Percentiles rank a stretch among this genome's conserved stretches.
phyloP scores from a whole-genome alignment of 495 filamentous ascomycete species.

The Viridothelium virens region DNA sequence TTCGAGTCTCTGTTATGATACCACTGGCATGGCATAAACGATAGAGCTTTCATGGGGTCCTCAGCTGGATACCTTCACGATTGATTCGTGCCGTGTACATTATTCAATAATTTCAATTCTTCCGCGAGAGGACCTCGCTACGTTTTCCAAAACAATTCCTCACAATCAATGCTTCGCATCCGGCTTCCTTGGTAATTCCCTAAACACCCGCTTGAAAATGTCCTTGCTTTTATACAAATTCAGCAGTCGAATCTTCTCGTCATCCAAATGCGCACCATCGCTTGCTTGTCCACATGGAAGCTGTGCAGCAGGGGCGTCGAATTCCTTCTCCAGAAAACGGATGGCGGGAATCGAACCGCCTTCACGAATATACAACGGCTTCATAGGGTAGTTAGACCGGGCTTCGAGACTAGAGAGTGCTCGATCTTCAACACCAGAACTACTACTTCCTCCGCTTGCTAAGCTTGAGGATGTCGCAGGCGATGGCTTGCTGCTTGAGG shows the following conservation, averaged over 20 bases:
- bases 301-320: slow-evolving; percentile 84
- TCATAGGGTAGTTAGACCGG: slow-evolving; percentile 25
- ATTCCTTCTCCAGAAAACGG: slow-evolving; percentile 90
- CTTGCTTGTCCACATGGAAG: slow-evolving; percentile 92
- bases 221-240: slow-evolving; percentile 88
- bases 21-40: neutral
- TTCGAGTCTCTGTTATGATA: neutral
- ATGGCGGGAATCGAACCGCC: slow-evolving; percentile 91
- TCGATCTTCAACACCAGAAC: slow-evolving; percentile 14
- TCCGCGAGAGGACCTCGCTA: neutral
- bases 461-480: slow-evolving; percentile 51
- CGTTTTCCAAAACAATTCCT: neutral
- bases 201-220: slow-evolving; percentile 83
- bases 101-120: neutral
- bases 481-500: slow-evolving; percentile 25
- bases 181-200: slow-evolving; percentile 50
- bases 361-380: slow-evolving; percentile 86
- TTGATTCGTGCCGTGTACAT: neutral
- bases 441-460: slow-evolving; percentile 44
- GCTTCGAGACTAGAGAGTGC: slow-evolving; percentile 24
- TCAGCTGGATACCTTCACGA: neutral
- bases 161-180: neutral
- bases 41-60: neutral
- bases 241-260: slow-evolving; percentile 76
- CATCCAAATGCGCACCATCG: slow-evolving; percentile 88